Evolutionary conservation across 768 basidiomycete genomes (phyloP).

Genomic region (Phylloporus sp.): DNA sequence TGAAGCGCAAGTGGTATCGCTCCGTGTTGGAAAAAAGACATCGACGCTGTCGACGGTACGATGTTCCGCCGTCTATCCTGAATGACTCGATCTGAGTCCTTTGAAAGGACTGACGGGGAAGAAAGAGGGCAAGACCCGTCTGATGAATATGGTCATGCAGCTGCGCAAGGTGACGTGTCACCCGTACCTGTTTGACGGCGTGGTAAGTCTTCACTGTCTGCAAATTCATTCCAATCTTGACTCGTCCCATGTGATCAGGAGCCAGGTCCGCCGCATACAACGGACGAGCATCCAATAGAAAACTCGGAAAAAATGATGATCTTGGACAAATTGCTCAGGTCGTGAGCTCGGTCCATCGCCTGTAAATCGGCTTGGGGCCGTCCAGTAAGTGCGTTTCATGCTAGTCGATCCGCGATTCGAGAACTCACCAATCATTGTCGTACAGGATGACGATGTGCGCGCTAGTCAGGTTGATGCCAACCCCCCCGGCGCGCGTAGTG

Average conservation of each 20-base stretch:
- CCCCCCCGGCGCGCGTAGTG: constrained; percentile 93
- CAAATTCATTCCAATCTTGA: background rate
- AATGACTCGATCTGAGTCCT: background rate
- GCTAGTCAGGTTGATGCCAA: constrained; percentile 93
- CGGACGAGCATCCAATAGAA: constrained; percentile 91
- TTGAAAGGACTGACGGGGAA: constrained; percentile 83
- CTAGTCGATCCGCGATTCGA: background rate
- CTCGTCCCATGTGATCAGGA: constrained; percentile 45
- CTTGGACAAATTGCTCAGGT: constrained; percentile 83
- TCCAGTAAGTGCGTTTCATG: constrained; percentile 1
- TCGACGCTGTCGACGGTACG: constrained; percentile 94
- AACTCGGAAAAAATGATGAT: constrained; percentile 98
- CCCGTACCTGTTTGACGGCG: constrained; percentile 90
- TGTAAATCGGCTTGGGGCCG: constrained; percentile 93
- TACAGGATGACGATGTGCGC: constrained; percentile 95
- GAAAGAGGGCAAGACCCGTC: constrained; percentile 95
- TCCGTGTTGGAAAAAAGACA: constrained; percentile 95
- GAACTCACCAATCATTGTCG: constrained; percentile 85
- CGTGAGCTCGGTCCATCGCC: constrained; percentile 96
- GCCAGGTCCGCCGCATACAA: constrained; percentile 97
- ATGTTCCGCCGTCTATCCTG: background rate
- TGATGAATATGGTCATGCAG: constrained; percentile 99
- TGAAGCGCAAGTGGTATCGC: constrained; percentile 98
- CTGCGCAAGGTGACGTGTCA: constrained; percentile 84
- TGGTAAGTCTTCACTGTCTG: constrained; percentile 44